These are phyloP conservation scores for Akanthomyces lecanii DNA, from an alignment of 2,329 filamentous ascomycete genomes.

Conservation along the genomic window DNA sequence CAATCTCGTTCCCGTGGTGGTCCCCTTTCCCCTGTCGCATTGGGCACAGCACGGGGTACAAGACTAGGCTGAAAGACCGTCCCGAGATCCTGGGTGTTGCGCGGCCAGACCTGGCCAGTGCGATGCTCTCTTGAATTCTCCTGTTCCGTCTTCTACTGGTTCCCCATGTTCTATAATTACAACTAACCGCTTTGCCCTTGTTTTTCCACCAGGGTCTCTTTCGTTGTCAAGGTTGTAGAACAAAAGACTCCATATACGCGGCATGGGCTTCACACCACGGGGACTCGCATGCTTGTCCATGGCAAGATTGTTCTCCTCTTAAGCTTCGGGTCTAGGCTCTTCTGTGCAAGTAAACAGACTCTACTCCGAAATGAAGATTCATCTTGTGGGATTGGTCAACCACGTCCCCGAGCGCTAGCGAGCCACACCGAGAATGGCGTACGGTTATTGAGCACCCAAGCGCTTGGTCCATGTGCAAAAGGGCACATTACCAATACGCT, in stretches of 20 bases:
- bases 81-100: background rate
- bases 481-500: no score
- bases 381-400: background rate
- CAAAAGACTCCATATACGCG: background rate
- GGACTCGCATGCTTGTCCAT: background rate
- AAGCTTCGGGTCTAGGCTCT: background rate
- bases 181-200: background rate
- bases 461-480: background rate
- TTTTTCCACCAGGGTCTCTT: background rate
- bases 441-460: background rate
- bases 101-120: background rate
- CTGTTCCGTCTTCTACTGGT: background rate
- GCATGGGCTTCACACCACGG: slow-evolving; percentile 7
- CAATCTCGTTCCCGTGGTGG: background rate
- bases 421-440: background rate
- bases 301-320: background rate
- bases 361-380: background rate
- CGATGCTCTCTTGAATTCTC: background rate
- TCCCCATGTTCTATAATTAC: background rate
- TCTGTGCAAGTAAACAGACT: background rate
- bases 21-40: background rate
- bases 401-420: background rate
- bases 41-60: background rate
- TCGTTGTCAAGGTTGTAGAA: background rate
- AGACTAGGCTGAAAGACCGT: background rate